A percentile compares a stretch with the other conserved stretches of the same genome.
Evolutionary conservation across 192 early-diverging fungal genomes (phyloP).

Genomic region (Pilaira anomala): DNA sequence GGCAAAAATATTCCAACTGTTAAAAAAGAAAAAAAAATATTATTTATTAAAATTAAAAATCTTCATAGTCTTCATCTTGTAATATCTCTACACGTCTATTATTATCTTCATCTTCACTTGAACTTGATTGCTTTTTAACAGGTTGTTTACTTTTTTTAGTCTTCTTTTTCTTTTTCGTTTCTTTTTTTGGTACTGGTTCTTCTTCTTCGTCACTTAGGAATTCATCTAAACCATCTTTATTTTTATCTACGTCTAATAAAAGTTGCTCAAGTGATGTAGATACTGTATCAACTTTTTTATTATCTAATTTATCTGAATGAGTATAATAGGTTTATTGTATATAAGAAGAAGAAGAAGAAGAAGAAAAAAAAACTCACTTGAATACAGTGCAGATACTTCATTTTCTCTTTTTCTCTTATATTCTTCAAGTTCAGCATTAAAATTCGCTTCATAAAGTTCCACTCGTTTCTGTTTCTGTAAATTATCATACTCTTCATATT

Average conservation of each 20-base stretch:
- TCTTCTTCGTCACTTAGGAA: background rate
- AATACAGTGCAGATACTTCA: constrained; percentile 29
- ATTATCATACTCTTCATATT: constrained; percentile 21
- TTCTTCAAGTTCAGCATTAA: constrained; percentile 35
- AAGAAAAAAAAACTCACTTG: constrained; percentile 7
- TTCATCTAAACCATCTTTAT: constrained; percentile 1
- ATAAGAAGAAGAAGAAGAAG: too few relatives aligned
- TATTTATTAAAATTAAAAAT: background rate
- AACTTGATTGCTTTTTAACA: background rate
- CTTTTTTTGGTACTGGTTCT: background rate
- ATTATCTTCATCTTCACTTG: background rate
- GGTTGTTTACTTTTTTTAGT: background rate
- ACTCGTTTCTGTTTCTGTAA: constrained; percentile 25
- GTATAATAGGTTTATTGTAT: background rate
- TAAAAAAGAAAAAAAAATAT: too few relatives aligned
- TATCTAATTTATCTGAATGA: background rate
- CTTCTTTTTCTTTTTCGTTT: constrained; percentile 1
- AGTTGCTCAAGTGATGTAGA: constrained; percentile 19
- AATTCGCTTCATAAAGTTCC: constrained; percentile 34
- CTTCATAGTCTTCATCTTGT: constrained; percentile 25
- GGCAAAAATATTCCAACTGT: too few relatives aligned
- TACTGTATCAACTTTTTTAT: background rate
- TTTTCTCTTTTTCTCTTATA: constrained; percentile 30
- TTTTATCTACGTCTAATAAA: constrained; percentile 8
- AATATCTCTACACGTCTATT: constrained; percentile 19